A percentile compares a stretch with the other conserved stretches of the same genome.
Conservation (phyloP, 2,329 filamentous ascomycete genomes). For the Nemania sp. region DNA sequence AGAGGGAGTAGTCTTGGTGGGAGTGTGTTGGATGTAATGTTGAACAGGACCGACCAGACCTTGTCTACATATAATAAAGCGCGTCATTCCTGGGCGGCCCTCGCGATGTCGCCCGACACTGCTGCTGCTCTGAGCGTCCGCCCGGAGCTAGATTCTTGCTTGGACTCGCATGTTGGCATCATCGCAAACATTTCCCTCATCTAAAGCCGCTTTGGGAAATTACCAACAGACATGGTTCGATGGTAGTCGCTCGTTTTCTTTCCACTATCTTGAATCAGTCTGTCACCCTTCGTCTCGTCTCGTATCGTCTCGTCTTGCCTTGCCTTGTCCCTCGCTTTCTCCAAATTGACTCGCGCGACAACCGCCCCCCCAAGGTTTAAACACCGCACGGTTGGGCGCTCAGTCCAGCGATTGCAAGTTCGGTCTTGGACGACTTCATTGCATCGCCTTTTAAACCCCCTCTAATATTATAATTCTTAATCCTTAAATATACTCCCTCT, state of each 20-base stretch:
- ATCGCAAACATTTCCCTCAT: conserved; percentile 11
- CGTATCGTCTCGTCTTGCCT: too few relatives aligned
- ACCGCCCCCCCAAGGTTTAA: not conserved
- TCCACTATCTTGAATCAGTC: conserved; percentile 4
- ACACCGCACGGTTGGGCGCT: conserved; percentile 2
- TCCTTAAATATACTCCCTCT: not conserved
- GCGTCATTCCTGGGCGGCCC: conserved; percentile 15
- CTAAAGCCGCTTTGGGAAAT: conserved; percentile 10
- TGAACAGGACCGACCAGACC: too few relatives aligned
- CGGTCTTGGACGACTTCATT: not conserved
- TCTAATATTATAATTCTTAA: conserved; percentile 32
- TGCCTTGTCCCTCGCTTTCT: conserved; percentile 12
- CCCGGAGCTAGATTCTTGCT: conserved; percentile 19
- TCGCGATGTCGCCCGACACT: conserved; percentile 19
- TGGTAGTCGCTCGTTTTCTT: conserved; percentile 4
- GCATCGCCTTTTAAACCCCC: not conserved
- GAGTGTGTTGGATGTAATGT: not conserved
- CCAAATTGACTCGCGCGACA: not conserved
- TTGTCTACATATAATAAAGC: conserved; percentile 23
- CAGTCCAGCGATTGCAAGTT: not conserved
- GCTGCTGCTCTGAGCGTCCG: conserved; percentile 1
- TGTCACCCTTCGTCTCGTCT: conserved; percentile 11
- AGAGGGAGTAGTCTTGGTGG: not conserved
- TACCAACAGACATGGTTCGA: conserved; percentile 16
- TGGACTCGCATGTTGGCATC: conserved; percentile 5